Evolutionary conservation across 306 rosid species (phyloP).

Genomic region (Dalbergia oliveri): DNA sequence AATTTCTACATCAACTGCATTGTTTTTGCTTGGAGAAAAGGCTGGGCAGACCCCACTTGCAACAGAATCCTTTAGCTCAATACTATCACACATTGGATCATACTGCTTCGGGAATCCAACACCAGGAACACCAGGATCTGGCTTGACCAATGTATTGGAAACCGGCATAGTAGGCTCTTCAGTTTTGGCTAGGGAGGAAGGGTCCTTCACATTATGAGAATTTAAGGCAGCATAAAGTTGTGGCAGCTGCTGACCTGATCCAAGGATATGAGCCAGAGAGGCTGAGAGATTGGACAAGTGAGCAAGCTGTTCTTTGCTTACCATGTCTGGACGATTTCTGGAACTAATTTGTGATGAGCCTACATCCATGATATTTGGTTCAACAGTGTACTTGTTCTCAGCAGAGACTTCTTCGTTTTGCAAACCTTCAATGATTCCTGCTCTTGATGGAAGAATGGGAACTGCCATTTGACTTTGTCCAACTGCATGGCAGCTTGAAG

Average conservation of each 20-base stretch:
- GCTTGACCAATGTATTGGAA: conserved; percentile 52
- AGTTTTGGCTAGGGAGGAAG: conserved; percentile 56
- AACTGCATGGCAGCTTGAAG: conserved; percentile 47
- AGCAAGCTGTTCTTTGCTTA: conserved; percentile 69
- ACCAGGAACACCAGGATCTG: conserved; percentile 58
- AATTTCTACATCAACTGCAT: conserved; percentile 51
- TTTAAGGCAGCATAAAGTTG: conserved; percentile 77
- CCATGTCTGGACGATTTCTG: conserved; percentile 58
- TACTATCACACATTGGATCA: conserved; percentile 63
- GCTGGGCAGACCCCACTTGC: conserved; percentile 49
- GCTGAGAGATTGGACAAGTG: conserved; percentile 75
- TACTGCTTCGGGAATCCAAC: conserved; percentile 59
- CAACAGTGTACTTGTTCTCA: conserved; percentile 56
- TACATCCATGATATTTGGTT: conserved; percentile 59
- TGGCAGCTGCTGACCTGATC: conserved; percentile 78
- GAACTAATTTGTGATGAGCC: conserved; percentile 57
- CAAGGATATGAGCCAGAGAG: conserved; percentile 87
- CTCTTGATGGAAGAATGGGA: conserved; percentile 60
- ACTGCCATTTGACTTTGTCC: conserved; percentile 63
- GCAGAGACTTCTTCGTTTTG: conserved; percentile 56
- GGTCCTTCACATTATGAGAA: conserved; percentile 57
- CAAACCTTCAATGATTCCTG: conserved; percentile 53
- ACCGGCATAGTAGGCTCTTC: conserved; percentile 61
- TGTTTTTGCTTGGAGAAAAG: conserved; percentile 48
- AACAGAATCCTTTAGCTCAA: conserved; percentile 60